Base-by-base conservation (phyloP, 176 grass and related monocot species). In the Avena sativa region DNA sequence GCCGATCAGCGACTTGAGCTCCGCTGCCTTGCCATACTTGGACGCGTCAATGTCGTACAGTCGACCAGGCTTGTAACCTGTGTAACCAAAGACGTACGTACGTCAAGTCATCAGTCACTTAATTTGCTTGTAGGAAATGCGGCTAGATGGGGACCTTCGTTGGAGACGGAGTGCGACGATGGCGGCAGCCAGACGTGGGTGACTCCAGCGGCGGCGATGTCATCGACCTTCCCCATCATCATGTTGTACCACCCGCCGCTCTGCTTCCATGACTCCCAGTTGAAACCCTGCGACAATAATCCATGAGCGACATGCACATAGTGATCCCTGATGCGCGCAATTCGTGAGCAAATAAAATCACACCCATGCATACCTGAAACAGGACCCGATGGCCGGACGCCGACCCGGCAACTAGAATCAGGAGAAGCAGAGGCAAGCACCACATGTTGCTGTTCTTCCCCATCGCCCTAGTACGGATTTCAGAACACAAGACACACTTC, bases 181-280 rank as follows among this genome's bases (percentile, higher is more conserved):
- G 46, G 46, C 46, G 46, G 46, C 46, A 48, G 46, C 46, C 46
- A 48, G 46, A 48, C 53, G 53, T 56, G 53, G 14, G 53, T 56
- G 53, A 56, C 53, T 17, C 53, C 53, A 15, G 53, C 53, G 53
- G 15, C 53, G 53, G 53, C 53, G 53, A 56, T 56, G 53, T 56
- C 53, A 15, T 56, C 53, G 15, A 56, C 53, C 53, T 56, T 56
- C 53, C 53, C 53, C 53, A 19, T 56, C 53, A 56, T 5, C 53
- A 56, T 15, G 53, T 6, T 56, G 53, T 56, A 56, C 53, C 53
- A 56, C 53, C 53, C 53, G 53, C 53, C 53, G 53, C 53, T 56
- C 53, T 56, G 53, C 53, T 56, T 51, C 94, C 92, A 97, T 17
- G 92, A 94, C 28, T 97, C 94, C 94, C 94, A 97, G 76, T 93